Base-by-base conservation (phyloP, 2,329 filamentous ascomycete species). In the Apiospora marii region DNA sequence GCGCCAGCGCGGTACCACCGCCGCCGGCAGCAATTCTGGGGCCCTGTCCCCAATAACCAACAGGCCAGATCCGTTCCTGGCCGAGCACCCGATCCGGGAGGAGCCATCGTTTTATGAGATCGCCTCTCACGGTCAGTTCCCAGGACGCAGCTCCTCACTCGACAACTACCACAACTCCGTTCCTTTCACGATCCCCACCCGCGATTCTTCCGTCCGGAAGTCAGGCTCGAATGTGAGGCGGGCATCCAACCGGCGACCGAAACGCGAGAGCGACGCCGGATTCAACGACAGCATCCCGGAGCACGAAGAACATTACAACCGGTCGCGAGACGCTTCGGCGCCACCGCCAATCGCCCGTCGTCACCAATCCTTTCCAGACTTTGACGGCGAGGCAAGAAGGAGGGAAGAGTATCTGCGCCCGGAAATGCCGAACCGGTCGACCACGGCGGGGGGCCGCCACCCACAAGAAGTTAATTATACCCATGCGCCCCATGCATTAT, bases 131-230 rank as follows among this genome's bases (percentile, higher is more conserved):
- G 49, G 49, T 12, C 71, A 37, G 6, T 70, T 75, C 69, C 61
- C 73, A 14, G 74, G 77, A 49, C 58, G 73, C 51, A 78, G 75
- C 46, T 76, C 75, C 30, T 78, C 74, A 70, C 44, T 74, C 27
- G 78, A 80, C 68, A 53, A 75, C 3, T 41, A 64, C 58, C 58
- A 64, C 34, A 78, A 74, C 69, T 79, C 70, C 68, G 73, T 73
- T 61, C 79, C 75, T 53, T 79, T 71, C 72, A 72, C 72, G 10
- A 93, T 94, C 71, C 92, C 93, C 0, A 81, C 86, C 10, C 88
- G 92, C 72, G 92, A 93, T 71, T 94, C 92, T 0, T 94, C 92
- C 49, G 83, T 93, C 48, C 85, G 89, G 69, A 92, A 89, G 76
- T 85, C 88, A 0, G 86, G 86, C 12, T 82, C 84, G 27, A 86